phyloP scores from a whole-genome alignment of 2,329 filamentous ascomycete genomes.

The Ophiostoma angusticollis region DNA sequence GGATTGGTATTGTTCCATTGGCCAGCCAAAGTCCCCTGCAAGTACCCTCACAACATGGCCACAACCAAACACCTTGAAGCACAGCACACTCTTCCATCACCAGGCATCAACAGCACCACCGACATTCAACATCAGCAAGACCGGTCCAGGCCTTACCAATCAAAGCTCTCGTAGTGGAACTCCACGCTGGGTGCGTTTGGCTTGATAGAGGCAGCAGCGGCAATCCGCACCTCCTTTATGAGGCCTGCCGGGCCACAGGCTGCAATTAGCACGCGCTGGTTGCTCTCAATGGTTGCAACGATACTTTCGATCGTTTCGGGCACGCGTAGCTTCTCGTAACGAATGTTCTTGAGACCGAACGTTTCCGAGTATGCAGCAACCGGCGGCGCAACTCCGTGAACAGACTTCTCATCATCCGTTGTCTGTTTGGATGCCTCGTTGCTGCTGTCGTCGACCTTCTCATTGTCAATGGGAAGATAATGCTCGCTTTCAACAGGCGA shows the following conservation, averaged over 20 bases:
- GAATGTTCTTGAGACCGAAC: constrained; percentile 1
- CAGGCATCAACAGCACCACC: too few species aligned
- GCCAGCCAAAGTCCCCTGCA: too few species aligned
- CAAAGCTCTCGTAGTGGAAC: constrained; percentile 36
- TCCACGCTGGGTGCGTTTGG: constrained; percentile 33
- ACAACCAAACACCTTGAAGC: too few species aligned
- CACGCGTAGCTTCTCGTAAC: constrained; percentile 3
- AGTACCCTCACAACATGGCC: too few species aligned
- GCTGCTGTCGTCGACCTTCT: background rate
- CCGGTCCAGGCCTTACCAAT: too few species aligned
- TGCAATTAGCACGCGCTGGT: constrained; percentile 31
- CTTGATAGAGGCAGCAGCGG: constrained; percentile 29
- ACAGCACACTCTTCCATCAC: too few species aligned
- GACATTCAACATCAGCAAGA: too few species aligned
- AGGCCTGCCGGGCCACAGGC: constrained; percentile 35
- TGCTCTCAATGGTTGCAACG: constrained; percentile 4
- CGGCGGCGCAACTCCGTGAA: too few species aligned
- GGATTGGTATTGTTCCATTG: too few species aligned
- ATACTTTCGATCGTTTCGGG: background rate
- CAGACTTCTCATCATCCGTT: background rate
- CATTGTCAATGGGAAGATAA: background rate
- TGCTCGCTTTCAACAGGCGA: background rate
- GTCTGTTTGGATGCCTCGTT: too few species aligned
- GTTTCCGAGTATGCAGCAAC: too few species aligned
- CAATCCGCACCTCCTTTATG: constrained; percentile 29